phyloP scores from a whole-genome alignment of 768 basidiomycete species.

The Auriculariales sp. region DNA sequence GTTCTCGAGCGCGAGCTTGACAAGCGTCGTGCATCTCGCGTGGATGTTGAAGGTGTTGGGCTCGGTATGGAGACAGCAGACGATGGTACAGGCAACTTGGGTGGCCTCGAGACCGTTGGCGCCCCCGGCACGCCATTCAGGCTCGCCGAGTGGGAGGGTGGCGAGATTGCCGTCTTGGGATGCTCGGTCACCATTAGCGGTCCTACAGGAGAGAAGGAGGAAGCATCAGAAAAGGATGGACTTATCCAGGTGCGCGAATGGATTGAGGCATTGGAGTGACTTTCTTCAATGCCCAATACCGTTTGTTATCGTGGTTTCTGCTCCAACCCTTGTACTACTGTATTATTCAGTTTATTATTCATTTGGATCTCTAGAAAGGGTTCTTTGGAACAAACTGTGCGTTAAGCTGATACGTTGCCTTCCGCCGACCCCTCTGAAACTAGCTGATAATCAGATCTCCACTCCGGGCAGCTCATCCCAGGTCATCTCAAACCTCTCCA shows the following conservation, averaged over 20 bases:
- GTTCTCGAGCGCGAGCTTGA: conserved; percentile 78
- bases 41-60: conserved; percentile 62
- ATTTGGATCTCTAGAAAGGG: too few relatives aligned
- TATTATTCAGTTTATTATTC: too few relatives aligned
- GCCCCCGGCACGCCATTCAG: conserved; percentile 37
- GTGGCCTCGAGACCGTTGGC: conserved; percentile 58
- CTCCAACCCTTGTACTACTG: too few relatives aligned
- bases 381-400: too few relatives aligned
- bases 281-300: too few relatives aligned
- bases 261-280: conserved; percentile 31
- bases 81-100: conserved; percentile 32
- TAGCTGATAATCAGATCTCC: too few relatives aligned
- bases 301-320: too few relatives aligned
- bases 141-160: conserved; percentile 76
- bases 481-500: conserved; percentile 35
- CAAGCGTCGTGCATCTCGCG: conserved; percentile 52
- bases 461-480: too few relatives aligned
- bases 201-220: conserved; percentile 19
- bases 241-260: conserved; percentile 31
- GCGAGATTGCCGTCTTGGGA: conserved; percentile 54
- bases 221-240: conserved; percentile 21
- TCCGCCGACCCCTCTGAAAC: too few relatives aligned
- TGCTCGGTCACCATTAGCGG: conserved; percentile 31
- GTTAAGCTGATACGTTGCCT: too few relatives aligned
- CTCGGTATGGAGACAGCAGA: conserved; percentile 37